A percentile compares a stretch with the other conserved stretches of the same genome.
Evolutionary conservation across 306 rosid genomes (phyloP).

Genomic region (Prosopis cineraria): DNA sequence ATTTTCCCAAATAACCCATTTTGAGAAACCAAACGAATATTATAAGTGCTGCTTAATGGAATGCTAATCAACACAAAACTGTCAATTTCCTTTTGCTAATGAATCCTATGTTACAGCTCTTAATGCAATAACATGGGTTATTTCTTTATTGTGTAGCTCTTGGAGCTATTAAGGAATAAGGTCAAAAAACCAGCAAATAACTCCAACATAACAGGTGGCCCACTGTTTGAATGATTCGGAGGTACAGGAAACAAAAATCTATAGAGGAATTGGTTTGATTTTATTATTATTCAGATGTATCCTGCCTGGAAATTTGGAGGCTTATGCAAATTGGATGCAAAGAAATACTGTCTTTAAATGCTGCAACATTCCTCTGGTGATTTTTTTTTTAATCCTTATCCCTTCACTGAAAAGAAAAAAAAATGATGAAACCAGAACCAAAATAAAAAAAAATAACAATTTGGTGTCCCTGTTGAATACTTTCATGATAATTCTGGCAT

Average conservation of each 20-base stretch:
- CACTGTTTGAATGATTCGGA: constrained; percentile 51
- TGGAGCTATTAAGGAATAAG: constrained; percentile 37
- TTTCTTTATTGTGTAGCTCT: constrained; percentile 36
- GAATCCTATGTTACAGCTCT: constrained; percentile 31
- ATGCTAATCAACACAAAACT: constrained; percentile 16
- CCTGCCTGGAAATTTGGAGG: constrained; percentile 63
- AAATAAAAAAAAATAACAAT: background rate
- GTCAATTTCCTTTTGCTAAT: constrained; percentile 8
- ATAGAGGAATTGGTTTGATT: constrained; percentile 31
- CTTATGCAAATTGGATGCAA: constrained; percentile 44
- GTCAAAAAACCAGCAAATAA: constrained; percentile 52
- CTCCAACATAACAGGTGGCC: constrained; percentile 48
- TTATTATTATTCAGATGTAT: constrained; percentile 31
- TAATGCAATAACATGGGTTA: constrained; percentile 36
- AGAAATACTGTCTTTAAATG: constrained; percentile 45
- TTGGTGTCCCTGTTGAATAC: constrained; percentile 9
- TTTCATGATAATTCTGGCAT: background rate
- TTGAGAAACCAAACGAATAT: background rate
- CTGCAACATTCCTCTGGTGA: constrained; percentile 53
- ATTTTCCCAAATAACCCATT: background rate
- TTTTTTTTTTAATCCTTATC: constrained; percentile 39
- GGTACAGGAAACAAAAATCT: constrained; percentile 49
- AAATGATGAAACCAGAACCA: background rate
- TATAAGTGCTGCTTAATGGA: constrained; percentile 36
- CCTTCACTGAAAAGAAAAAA: constrained; percentile 18